Conservation (phyloP, 2,329 filamentous ascomycete species). For the Ophidiomyces ophidiicola region DNA sequence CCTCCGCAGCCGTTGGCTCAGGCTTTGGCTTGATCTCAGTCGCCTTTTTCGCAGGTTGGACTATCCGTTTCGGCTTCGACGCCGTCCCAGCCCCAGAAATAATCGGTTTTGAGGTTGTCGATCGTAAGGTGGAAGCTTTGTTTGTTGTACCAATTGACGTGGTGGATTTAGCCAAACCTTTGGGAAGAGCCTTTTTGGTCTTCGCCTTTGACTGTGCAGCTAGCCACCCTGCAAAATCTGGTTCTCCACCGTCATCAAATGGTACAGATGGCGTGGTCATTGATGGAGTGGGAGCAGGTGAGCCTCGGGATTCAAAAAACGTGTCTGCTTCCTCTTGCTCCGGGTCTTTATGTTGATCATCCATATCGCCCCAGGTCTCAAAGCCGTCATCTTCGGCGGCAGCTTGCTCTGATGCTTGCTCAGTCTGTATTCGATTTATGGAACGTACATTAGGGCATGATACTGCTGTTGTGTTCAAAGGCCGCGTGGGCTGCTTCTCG, state of each 20-base stretch:
- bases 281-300: slow-evolving; percentile 22
- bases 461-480: slow-evolving; percentile 15
- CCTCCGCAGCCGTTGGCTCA: slow-evolving; percentile 21
- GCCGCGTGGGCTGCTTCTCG: slow-evolving; percentile 21
- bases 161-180: slow-evolving; percentile 59
- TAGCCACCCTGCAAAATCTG: slow-evolving; percentile 91
- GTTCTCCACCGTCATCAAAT: slow-evolving; percentile 75
- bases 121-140: slow-evolving; percentile 23
- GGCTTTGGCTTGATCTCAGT: slow-evolving; percentile 52
- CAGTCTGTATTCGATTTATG: slow-evolving; percentile 32
- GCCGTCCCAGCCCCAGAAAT: slow-evolving; percentile 24
- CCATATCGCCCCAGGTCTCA: slow-evolving; percentile 62
- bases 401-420: slow-evolving; percentile 15
- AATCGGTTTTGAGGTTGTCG: slow-evolving; percentile 21
- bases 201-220: slow-evolving; percentile 75
- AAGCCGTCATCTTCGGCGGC: slow-evolving; percentile 44
- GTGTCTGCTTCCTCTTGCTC: slow-evolving; percentile 37
- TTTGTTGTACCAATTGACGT: slow-evolving; percentile 26
- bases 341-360: slow-evolving; percentile 44
- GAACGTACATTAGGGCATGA: slow-evolving; percentile 17
- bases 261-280: slow-evolving; percentile 34
- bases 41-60: slow-evolving; percentile 53
- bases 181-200: slow-evolving; percentile 60
- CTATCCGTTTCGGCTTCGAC: slow-evolving; percentile 37
- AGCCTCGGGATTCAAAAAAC: slow-evolving; percentile 33